These are phyloP conservation scores for Tulasnella sp. DNA, from an alignment of 768 basidiomycete genomes.

Conservation along the genomic window DNA sequence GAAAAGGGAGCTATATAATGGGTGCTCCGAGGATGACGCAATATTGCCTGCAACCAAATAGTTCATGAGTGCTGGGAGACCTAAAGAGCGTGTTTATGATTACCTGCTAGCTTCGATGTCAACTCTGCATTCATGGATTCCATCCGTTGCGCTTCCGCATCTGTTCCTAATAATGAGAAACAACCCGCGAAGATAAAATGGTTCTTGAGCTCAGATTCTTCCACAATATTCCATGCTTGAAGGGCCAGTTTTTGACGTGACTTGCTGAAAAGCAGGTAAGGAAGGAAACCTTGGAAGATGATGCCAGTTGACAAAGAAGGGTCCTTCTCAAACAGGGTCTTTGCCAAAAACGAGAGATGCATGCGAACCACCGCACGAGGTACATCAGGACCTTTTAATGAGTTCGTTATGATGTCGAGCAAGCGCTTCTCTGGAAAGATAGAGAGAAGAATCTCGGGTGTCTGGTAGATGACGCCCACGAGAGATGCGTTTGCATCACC, in stretches of 20 bases:
- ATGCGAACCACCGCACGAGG: slow-evolving; percentile 40
- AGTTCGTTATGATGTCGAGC: not conserved
- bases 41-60: too few relatives aligned
- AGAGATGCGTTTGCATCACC: not conserved
- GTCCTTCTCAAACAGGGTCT: slow-evolving; percentile 30
- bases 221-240: slow-evolving; percentile 58
- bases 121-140: slow-evolving; percentile 40
- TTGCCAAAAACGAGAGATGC: slow-evolving; percentile 45
- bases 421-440: not conserved
- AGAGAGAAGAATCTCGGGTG: not conserved
- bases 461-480: not conserved
- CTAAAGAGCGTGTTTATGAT: too few relatives aligned
- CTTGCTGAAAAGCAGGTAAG: slow-evolving; percentile 62
- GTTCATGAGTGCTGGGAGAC: too few relatives aligned
- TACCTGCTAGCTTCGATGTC: slow-evolving; percentile 54
- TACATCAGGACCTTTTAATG: slow-evolving; percentile 16
- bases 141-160: slow-evolving; percentile 31
- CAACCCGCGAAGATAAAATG: slow-evolving; percentile 26
- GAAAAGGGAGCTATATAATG: too few relatives aligned
- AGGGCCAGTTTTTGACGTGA: slow-evolving; percentile 50
- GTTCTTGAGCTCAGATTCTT: slow-evolving; percentile 2
- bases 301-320: slow-evolving; percentile 23
- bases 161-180: slow-evolving; percentile 14
- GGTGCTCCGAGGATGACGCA: too few relatives aligned
- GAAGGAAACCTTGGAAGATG: slow-evolving; percentile 41